Evolutionary conservation across 108 stramenopile species (phyloP).

Genomic region (Cyclotella distinguenda): DNA sequence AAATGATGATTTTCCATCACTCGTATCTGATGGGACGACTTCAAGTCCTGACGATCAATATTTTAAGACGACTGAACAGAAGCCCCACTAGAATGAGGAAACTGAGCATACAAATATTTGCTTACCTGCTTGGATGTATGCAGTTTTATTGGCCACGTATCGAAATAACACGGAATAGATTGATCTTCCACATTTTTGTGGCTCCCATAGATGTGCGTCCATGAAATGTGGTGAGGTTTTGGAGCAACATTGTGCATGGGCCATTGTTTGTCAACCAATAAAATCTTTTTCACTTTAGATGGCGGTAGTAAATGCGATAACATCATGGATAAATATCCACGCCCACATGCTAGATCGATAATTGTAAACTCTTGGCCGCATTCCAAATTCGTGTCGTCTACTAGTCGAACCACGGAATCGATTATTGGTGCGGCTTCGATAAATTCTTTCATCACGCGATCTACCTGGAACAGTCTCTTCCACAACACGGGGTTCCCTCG

Average conservation of each 20-base stretch:
- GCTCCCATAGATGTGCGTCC: constrained; percentile 59
- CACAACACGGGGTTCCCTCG: constrained; percentile 53
- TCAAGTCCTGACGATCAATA: constrained; percentile 41
- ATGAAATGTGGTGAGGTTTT: constrained; percentile 57
- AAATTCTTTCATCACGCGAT: constrained; percentile 65
- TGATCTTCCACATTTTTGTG: constrained; percentile 19
- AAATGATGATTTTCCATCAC: constrained; percentile 34
- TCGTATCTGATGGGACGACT: constrained; percentile 28
- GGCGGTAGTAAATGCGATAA: constrained; percentile 55
- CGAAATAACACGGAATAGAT: constrained; percentile 46
- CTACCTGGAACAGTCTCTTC: constrained; percentile 53
- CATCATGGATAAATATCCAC: constrained; percentile 63
- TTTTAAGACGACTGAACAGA: background rate
- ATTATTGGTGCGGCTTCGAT: constrained; percentile 60
- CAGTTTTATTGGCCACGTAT: constrained; percentile 63
- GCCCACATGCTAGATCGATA: constrained; percentile 62
- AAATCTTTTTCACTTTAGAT: constrained; percentile 43
- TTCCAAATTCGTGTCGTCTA: constrained; percentile 13
- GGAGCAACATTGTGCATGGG: constrained; percentile 42
- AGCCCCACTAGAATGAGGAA: background rate
- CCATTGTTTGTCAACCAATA: constrained; percentile 66
- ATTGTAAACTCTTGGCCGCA: constrained; percentile 38
- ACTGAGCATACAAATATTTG: background rate
- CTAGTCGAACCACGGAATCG: constrained; percentile 39
- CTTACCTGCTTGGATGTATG: constrained; percentile 51